These are phyloP conservation scores for Claviceps humidiphila DNA, from an alignment of 2,329 filamentous ascomycete genomes.

Conservation along the genomic window DNA sequence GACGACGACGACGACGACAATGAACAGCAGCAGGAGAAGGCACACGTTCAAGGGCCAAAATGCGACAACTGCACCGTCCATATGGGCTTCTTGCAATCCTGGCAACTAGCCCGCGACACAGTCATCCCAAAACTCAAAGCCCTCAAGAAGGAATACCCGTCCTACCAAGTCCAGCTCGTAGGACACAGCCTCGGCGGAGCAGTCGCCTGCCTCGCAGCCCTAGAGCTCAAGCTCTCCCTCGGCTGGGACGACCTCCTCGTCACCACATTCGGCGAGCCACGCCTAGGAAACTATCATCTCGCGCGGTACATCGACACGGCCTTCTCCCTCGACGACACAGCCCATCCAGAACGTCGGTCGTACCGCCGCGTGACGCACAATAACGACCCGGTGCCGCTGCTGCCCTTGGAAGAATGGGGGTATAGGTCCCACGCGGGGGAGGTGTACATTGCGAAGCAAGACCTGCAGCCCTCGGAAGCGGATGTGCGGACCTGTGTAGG, in stretches of 20 bases:
- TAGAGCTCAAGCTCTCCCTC: conserved; percentile 62
- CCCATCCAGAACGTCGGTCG: conserved; percentile 19
- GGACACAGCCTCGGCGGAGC: conserved; percentile 90
- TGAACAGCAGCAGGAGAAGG: conserved; percentile 3
- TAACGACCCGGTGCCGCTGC: conserved; percentile 75
- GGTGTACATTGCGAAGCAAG: conserved; percentile 64
- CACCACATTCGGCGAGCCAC: conserved; percentile 88
- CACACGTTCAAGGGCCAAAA: conserved; percentile 24
- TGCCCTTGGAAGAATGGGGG: conserved; percentile 80
- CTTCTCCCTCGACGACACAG: conserved; percentile 29
- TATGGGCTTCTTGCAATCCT: conserved; percentile 75
- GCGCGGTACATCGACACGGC: conserved; percentile 40
- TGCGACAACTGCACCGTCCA: conserved; percentile 90
- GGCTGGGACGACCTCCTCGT: conserved; percentile 62
- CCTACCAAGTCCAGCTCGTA: conserved; percentile 63
- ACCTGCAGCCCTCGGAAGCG: conserved; percentile 50
- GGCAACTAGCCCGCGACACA: conserved; percentile 57
- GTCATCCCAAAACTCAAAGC: conserved; percentile 55
- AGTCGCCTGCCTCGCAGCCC: conserved; percentile 71
- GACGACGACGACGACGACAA: conserved; percentile 27
- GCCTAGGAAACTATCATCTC: conserved; percentile 45
- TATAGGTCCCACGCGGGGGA: conserved; percentile 78
- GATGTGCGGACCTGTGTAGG: conserved; percentile 65
- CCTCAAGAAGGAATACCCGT: conserved; percentile 47
- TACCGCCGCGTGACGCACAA: conserved; percentile 77